These are phyloP conservation scores for Pinus albicaulis DNA, from an alignment of 75 land plant genomes.

Conservation along the genomic window DNA sequence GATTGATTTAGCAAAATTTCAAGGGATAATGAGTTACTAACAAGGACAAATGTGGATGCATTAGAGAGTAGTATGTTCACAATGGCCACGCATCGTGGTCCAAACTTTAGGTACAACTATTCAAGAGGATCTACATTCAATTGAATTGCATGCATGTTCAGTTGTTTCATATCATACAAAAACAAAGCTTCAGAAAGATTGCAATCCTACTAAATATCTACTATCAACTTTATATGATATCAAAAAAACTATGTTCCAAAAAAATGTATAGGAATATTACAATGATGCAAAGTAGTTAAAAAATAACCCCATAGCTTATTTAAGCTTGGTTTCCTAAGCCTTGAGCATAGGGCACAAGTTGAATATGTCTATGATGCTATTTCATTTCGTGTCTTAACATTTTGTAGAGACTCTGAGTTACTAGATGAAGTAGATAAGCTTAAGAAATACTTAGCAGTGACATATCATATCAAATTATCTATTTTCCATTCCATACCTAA, in stretches of 20 bases:
- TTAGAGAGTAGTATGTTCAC: too few species aligned
- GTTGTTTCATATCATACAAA: background rate
- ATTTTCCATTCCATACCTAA: constrained; percentile 48
- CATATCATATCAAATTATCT: too few species aligned
- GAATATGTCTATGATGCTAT: constrained; percentile 32
- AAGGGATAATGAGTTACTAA: too few species aligned
- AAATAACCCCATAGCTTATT: too few species aligned
- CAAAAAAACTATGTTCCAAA: constrained; percentile 13
- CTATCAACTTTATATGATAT: constrained; percentile 33
- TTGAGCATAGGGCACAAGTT: constrained; percentile 39
- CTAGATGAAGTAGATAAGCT: constrained; percentile 25
- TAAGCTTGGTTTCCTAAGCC: too few species aligned
- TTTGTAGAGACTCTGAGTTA: constrained; percentile 17
- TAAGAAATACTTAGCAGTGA: constrained; percentile 16
- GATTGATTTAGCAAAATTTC: too few species aligned
- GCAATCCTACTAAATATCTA: constrained; percentile 25
- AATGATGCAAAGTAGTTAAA: constrained; percentile 47
- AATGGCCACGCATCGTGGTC: too few species aligned
- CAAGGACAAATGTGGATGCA: too few species aligned
- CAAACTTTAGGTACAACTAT: background rate
- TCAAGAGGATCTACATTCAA: background rate
- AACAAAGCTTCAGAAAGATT: background rate
- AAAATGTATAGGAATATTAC: constrained; percentile 21
- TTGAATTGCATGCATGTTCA: constrained; percentile 2
- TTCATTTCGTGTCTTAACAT: constrained; percentile 21